Percentiles rank a stretch among this genome's conserved stretches.
These are phyloP conservation scores for Zasmidium angulare DNA, from an alignment of 2,329 filamentous ascomycete species.

Conservation along the genomic window DNA sequence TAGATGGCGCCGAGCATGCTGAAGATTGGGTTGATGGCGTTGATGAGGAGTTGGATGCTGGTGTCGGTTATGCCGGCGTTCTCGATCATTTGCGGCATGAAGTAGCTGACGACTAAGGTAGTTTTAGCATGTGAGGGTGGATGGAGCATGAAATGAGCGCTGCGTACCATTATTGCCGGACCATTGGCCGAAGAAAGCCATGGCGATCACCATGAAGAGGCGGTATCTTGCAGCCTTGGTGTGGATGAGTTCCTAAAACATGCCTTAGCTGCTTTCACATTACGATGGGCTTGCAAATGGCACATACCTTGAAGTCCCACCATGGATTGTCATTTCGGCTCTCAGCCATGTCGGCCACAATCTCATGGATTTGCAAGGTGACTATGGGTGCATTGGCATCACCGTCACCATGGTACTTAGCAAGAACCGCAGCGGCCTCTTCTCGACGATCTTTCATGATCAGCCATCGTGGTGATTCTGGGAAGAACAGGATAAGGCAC, in stretches of 20 bases:
- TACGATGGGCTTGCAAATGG: background rate
- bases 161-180: constrained; percentile 35
- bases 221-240: constrained; percentile 54
- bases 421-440: constrained; percentile 58
- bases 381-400: constrained; percentile 34
- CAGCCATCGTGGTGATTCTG: constrained; percentile 62
- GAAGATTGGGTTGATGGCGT: constrained; percentile 43
- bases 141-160: constrained; percentile 18
- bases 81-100: constrained; percentile 38
- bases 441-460: constrained; percentile 56
- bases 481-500: constrained; percentile 43
- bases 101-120: constrained; percentile 33
- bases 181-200: constrained; percentile 46
- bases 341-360: constrained; percentile 41
- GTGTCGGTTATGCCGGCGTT: constrained; percentile 39
- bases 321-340: constrained; percentile 43
- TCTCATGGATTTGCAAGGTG: constrained; percentile 40
- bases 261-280: background rate
- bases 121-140: background rate
- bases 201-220: constrained; percentile 40
- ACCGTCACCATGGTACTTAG: constrained; percentile 58
- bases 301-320: constrained; percentile 26
- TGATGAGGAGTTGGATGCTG: constrained; percentile 41
- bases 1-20: constrained; percentile 39
- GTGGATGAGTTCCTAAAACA: constrained; percentile 43